These are phyloP conservation scores for Gaertneriomyces semiglobifer DNA, from an alignment of 192 early-diverging fungal species.

Conservation along the genomic window DNA sequence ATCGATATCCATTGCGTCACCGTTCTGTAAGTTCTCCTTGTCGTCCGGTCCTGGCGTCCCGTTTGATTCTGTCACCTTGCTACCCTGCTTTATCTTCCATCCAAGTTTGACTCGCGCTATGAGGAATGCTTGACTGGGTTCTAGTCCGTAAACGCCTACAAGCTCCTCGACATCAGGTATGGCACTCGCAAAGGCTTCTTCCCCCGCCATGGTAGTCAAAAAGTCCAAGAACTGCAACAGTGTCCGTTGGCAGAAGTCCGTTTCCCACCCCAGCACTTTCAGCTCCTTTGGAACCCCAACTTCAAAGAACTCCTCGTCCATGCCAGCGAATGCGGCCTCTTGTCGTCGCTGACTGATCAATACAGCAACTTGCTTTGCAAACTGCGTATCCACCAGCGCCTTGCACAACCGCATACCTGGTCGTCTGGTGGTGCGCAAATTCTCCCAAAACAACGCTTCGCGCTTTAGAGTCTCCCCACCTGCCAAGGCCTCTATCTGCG, in stretches of 20 bases:
- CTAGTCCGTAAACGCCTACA: conserved; percentile 53
- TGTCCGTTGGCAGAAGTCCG: conserved; percentile 58
- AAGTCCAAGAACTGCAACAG: conserved; percentile 68
- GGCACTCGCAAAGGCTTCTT: conserved; percentile 39
- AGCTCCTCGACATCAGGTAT: conserved; percentile 52
- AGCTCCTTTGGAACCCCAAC: conserved; percentile 35
- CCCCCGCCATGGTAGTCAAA: conserved; percentile 49
- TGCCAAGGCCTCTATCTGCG: conserved; percentile 61
- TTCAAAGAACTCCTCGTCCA: conserved; percentile 17
- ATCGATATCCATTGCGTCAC: too few relatives aligned
- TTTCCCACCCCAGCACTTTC: conserved; percentile 56
- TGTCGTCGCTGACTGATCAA: conserved; percentile 61
- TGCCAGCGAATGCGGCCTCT: conserved; percentile 39
- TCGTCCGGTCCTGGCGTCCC: too few relatives aligned
- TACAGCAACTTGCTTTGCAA: conserved; percentile 54
- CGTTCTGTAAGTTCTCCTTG: too few relatives aligned
- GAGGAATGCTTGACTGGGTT: conserved; percentile 61
- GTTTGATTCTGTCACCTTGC: too few relatives aligned
- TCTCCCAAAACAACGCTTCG: conserved; percentile 52
- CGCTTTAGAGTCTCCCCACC: conserved; percentile 60
- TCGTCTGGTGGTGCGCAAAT: conserved; percentile 46
- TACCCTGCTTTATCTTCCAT: too few relatives aligned
- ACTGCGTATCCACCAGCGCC: conserved; percentile 51
- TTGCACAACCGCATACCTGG: conserved; percentile 53
- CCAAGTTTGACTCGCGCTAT: conserved; percentile 59